phyloP scores from a whole-genome alignment of 441 rosid species.

The Adansonia grandidieri region DNA sequence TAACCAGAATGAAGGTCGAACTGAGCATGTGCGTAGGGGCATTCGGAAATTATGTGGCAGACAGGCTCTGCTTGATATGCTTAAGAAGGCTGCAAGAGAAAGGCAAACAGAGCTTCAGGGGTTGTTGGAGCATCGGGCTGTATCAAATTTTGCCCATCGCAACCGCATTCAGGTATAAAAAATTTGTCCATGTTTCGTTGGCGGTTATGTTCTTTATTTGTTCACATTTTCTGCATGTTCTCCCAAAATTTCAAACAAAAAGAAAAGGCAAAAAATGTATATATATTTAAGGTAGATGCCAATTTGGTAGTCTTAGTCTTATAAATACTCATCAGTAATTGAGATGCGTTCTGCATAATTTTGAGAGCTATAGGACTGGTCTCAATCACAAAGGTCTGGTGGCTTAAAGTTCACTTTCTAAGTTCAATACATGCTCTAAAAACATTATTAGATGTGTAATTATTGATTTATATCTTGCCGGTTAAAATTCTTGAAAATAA shows the following conservation, averaged over 20 bases:
- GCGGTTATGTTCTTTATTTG: background rate
- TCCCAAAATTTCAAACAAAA: background rate
- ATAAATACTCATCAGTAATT: background rate
- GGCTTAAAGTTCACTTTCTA: background rate
- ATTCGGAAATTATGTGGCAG: slow-evolving; percentile 87
- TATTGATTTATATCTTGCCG: background rate
- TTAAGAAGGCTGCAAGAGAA: slow-evolving; percentile 79
- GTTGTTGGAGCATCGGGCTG: slow-evolving; percentile 68
- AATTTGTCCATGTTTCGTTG: slow-evolving; percentile 1
- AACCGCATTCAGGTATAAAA: slow-evolving; percentile 82
- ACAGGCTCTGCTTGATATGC: slow-evolving; percentile 86
- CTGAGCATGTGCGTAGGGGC: slow-evolving; percentile 67
- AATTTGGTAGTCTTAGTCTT: background rate
- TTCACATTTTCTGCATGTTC: background rate
- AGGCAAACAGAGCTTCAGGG: slow-evolving; percentile 76
- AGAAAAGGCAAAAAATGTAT: background rate
- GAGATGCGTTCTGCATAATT: background rate
- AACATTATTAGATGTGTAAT: background rate
- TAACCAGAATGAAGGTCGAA: slow-evolving; percentile 46
- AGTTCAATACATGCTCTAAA: background rate
- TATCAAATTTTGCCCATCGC: slow-evolving; percentile 84
- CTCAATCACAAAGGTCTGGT: background rate
- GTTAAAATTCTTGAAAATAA: background rate
- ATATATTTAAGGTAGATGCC: background rate
- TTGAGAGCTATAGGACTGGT: background rate